Base-by-base conservation (phyloP, 768 basidiomycete genomes). In the Plicaturopsis crispa region DNA sequence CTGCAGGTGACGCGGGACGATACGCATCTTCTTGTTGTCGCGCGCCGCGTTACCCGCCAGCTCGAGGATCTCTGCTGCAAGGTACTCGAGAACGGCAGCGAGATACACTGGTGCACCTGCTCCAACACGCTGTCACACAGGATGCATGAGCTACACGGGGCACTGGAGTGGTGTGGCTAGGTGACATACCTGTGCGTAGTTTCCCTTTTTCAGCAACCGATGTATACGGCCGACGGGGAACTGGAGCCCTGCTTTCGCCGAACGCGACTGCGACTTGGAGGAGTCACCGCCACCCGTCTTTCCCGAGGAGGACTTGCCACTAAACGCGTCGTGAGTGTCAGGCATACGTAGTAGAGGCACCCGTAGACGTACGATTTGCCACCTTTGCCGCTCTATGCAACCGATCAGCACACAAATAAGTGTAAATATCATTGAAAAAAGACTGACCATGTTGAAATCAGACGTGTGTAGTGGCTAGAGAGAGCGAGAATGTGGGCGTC, bases 221-320 rank as follows among this genome's bases (percentile, higher is more conserved):
- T 84, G 83, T 48, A 90, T 81, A 71, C 87, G 82, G 58, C 79
- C 78, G 42, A 89, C 86, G 40, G 87, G 84, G 64, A 90, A 84
- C 50, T 77, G 76, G 41, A 79, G 62, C 44, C 77, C 74, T 4
- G 75, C 74, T 57, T 70, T 72, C 35, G 69, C 61, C 11, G 88
- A 87, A 41, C 83, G 78, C 38, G 84, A 80, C 52, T 76, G 69
- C 6, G 70, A 63, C 63, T 81, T 82, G 46, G 60, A 63, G 8
- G 59, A 61, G 18, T 61, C 63, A 44, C 75, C 73, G 49, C 71
- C 66, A 60, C 69, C 63, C 40, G 39, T 17, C 32, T 33, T 10
- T 37, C 45, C 48, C 17, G 34, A 16, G n/a, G n/a, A n/a, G 13
- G 22, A 22, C 23, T 41, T 42, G 24, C 10, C 10, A 30, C n/a